Evolutionary conservation across 331 rosid species (phyloP).

Genomic region (Quercus lobata): DNA sequence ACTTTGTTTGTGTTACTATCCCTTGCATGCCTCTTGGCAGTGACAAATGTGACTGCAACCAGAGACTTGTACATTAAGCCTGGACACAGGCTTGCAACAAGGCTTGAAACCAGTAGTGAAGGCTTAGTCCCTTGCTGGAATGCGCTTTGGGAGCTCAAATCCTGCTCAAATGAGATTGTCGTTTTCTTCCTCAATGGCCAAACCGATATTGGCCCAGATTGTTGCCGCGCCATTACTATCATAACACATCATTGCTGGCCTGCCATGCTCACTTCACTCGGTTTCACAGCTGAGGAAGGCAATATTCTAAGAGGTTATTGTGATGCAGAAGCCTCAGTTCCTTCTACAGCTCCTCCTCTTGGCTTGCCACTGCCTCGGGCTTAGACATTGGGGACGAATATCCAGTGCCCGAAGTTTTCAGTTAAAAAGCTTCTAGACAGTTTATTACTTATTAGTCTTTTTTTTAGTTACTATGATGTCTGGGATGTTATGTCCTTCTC

Average conservation of each 20-base stretch:
- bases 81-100: not conserved
- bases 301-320: conserved; percentile 33
- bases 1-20: not conserved
- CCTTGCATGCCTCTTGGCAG: not conserved
- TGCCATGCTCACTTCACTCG: conserved; percentile 33
- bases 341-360: conserved; percentile 14
- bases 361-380: not conserved
- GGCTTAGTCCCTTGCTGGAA: not conserved
- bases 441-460: too few relatives aligned
- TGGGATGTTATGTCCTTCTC: too few relatives aligned
- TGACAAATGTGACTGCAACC: not conserved
- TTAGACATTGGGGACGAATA: too few relatives aligned
- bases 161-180: not conserved
- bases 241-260: conserved; percentile 44
- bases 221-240: conserved; percentile 29
- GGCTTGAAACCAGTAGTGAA: not conserved
- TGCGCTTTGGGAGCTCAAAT: not conserved
- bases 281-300: conserved; percentile 29
- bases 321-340: conserved; percentile 18
- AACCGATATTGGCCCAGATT: conserved; percentile 7
- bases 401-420: too few relatives aligned
- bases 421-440: too few relatives aligned
- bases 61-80: not conserved
- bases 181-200: not conserved
- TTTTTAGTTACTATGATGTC: too few relatives aligned